Percentiles rank a stretch among this genome's conserved stretches.
phyloP scores from a whole-genome alignment of 805 yeast genomes.

The Blastobotrys americana region DNA sequence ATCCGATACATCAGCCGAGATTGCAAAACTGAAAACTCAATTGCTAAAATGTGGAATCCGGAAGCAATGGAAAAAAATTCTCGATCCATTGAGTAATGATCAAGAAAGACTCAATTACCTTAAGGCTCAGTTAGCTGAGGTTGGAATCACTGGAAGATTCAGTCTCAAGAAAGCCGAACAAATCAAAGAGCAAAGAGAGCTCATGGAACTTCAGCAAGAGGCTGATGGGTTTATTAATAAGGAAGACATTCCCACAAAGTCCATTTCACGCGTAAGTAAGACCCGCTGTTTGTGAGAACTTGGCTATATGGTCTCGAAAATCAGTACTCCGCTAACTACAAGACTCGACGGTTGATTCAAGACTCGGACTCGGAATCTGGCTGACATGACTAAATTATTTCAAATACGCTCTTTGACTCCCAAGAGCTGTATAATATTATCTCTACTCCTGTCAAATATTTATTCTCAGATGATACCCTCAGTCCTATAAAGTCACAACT shows the following conservation, averaged over 20 bases:
- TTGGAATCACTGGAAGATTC: conserved; percentile 27
- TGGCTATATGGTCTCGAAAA: too few species aligned
- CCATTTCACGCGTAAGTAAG: too few species aligned
- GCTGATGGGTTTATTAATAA: conserved; percentile 8
- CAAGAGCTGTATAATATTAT: too few species aligned
- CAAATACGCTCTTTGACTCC: too few species aligned
- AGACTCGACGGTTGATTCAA: background rate
- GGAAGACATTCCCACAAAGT: background rate
- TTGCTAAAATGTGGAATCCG: conserved; percentile 25
- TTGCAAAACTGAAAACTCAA: conserved; percentile 23
- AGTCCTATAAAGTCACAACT: too few species aligned
- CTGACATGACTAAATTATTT: too few species aligned
- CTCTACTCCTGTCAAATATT: too few species aligned
- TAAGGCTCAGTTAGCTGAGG: conserved; percentile 15
- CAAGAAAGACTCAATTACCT: conserved; percentile 18
- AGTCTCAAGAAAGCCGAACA: conserved; percentile 23
- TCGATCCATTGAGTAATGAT: conserved; percentile 18
- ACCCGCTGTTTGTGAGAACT: too few species aligned
- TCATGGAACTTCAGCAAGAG: conserved; percentile 20
- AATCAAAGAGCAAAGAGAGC: conserved; percentile 22
- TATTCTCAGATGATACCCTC: too few species aligned
- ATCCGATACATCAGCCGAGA: conserved; percentile 18
- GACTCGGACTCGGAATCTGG: too few species aligned
- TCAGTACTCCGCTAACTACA: too few species aligned
- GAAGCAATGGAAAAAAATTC: conserved; percentile 20